Evolutionary conservation across 805 yeast species (phyloP).

Genomic region (Peterozyma xylosa): DNA sequence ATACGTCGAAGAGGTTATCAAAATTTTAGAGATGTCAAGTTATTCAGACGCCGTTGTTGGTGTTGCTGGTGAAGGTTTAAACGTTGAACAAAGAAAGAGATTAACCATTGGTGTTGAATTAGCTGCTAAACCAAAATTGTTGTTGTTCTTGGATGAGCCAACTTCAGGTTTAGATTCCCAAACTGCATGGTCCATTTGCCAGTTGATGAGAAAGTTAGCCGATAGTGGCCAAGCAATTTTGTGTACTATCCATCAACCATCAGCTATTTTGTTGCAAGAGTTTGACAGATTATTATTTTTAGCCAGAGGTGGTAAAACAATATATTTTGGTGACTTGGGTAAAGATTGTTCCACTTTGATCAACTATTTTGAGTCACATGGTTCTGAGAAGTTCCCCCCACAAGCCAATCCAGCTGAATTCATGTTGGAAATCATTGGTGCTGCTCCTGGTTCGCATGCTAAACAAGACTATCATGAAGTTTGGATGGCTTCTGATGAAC

Average conservation of each 20-base stretch:
- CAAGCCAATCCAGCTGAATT: slow-evolving; percentile 83
- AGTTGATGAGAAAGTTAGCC: slow-evolving; percentile 59
- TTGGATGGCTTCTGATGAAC: slow-evolving; percentile 68
- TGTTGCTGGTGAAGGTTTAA: slow-evolving; percentile 63
- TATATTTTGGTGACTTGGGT: slow-evolving; percentile 78
- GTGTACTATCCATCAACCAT: slow-evolving; percentile 76
- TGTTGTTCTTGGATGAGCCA: slow-evolving; percentile 64
- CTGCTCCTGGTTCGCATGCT: slow-evolving; percentile 75
- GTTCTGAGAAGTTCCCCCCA: slow-evolving; percentile 59
- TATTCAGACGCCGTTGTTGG: slow-evolving; percentile 81
- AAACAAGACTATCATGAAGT: slow-evolving; percentile 67
- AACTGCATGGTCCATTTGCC: slow-evolving; percentile 64
- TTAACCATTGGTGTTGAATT: slow-evolving; percentile 66
- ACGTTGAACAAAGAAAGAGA: slow-evolving; percentile 63
- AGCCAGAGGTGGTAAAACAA: slow-evolving; percentile 73
- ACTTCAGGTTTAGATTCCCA: slow-evolving; percentile 70
- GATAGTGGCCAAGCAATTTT: slow-evolving; percentile 68
- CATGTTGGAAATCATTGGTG: slow-evolving; percentile 85
- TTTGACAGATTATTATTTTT: slow-evolving; percentile 62
- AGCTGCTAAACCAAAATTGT: slow-evolving; percentile 59
- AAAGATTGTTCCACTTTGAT: slow-evolving; percentile 49
- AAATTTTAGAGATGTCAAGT: slow-evolving; percentile 57
- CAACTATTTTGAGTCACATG: slow-evolving; percentile 57
- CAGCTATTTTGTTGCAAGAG: slow-evolving; percentile 60
- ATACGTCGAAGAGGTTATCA: slow-evolving; percentile 64